These are phyloP conservation scores for Penicillium concentricum DNA, from an alignment of 2,329 filamentous ascomycete species.

Conservation along the genomic window DNA sequence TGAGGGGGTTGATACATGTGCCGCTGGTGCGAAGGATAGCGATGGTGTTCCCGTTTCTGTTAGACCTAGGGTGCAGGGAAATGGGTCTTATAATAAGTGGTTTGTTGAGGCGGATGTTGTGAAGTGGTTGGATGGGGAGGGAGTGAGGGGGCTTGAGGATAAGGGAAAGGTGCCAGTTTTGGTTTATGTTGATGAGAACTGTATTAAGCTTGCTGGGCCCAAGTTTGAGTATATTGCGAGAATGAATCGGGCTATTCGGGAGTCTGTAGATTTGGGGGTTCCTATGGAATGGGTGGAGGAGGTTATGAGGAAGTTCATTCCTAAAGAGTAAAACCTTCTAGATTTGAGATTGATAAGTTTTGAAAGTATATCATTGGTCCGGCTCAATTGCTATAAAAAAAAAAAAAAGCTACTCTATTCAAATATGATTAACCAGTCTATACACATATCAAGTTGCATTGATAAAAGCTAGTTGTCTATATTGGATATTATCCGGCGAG, in stretches of 20 bases:
- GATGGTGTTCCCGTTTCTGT: slow-evolving; percentile 13
- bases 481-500: slow-evolving; percentile 9
- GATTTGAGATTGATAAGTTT: background rate
- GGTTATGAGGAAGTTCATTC: slow-evolving; percentile 42
- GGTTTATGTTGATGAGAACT: slow-evolving; percentile 45
- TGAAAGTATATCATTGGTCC: background rate
- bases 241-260: slow-evolving; percentile 45
- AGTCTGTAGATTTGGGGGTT: slow-evolving; percentile 38
- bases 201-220: slow-evolving; percentile 32
- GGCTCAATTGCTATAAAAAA: background rate
- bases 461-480: slow-evolving; percentile 19
- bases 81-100: slow-evolving; percentile 41
- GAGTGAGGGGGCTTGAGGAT: slow-evolving; percentile 5
- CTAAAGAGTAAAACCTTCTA: slow-evolving; percentile 13
- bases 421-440: background rate
- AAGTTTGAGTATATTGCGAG: slow-evolving; percentile 41
- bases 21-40: slow-evolving; percentile 6
- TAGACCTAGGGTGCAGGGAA: slow-evolving; percentile 34
- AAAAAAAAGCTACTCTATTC: background rate
- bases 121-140: slow-evolving; percentile 31
- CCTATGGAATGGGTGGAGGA: slow-evolving; percentile 35
- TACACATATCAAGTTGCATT: slow-evolving; percentile 6
- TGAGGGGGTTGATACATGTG: slow-evolving; percentile 35
- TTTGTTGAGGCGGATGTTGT: slow-evolving; percentile 31
- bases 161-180: slow-evolving; percentile 27